Evolutionary conservation across 2,329 filamentous ascomycete species (phyloP), one percentile per base, ranked within the genome.

Genomic region (Coniochaeta sp.): DNA sequence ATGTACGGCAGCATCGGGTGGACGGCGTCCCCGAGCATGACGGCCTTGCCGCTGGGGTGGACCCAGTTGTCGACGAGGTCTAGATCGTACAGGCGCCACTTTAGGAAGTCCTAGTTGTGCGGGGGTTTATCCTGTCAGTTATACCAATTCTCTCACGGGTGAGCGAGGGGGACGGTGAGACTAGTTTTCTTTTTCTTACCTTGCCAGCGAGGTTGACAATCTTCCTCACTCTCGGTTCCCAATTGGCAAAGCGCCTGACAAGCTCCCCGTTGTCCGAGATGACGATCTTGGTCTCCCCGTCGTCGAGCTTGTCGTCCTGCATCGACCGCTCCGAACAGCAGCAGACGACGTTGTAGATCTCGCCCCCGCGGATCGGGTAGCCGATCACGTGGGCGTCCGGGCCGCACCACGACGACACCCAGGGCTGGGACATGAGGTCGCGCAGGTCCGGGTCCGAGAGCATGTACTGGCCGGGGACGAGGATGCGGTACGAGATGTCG

Each of bases 1-100:
- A 80, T 70, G 61, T 81, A 80, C 0, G 79, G 79, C 5, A 81
- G 72, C 68, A 79, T 80, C 0, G 77, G 76, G 64, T 81, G 77
- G 60, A 73, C 76, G 14, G 72, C 67, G 60, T 80, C 78, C 3
- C 77, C 78, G 2, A 79, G 67, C 33, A 80, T 2, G 9, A 12
- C 43, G 19, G 19, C 43, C 43, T 12, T 47, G 1, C 67, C 22
- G 70, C 70, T 14, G 72, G 71, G 68, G 62, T 77, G 73, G 0
- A 73, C 70, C 78, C 77, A 81, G 8, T 68, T 66, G 1, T 70
- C 64, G 40, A 81, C 68, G 28, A 72, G 67, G 7, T 69, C 68
- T 16, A 77, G 71, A 60, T 79, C 77, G 61, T 73, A 76, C 5
- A 81, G 74, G 5, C 74, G 73, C 79, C 78, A 81, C 64, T 81